Conservation (phyloP, 2,329 filamentous ascomycete genomes). For the Intubia oerlemansii region DNA sequence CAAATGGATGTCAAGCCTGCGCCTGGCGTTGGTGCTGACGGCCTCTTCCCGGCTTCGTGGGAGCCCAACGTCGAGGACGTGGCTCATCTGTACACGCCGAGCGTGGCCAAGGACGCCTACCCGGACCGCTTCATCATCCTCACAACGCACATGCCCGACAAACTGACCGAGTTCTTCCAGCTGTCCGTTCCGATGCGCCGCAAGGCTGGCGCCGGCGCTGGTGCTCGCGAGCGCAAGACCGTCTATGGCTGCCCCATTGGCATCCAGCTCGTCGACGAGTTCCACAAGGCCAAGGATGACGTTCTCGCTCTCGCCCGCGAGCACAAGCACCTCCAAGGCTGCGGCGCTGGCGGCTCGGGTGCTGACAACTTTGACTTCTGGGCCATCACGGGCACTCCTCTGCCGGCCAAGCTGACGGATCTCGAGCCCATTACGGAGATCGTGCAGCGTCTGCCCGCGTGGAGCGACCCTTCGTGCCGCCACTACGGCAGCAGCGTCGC, state of each 20-base stretch:
- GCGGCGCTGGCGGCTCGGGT: neutral
- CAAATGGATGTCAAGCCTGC: conserved; percentile 5
- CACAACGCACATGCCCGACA: conserved; percentile 7
- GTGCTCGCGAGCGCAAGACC: conserved; percentile 4
- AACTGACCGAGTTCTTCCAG: conserved; percentile 8
- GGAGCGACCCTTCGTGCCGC: conserved; percentile 4
- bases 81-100: conserved; percentile 3
- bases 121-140: conserved; percentile 10
- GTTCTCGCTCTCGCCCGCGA: conserved; percentile 5
- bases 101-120: conserved; percentile 7
- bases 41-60: conserved; percentile 5
- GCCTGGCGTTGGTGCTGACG: conserved; percentile 2
- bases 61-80: conserved; percentile 4
- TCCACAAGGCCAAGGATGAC: conserved; percentile 7
- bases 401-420: conserved; percentile 8
- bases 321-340: conserved; percentile 6
- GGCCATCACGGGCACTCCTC: conserved; percentile 9
- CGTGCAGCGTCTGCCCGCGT: conserved; percentile 7
- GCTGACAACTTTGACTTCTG: conserved; percentile 8
- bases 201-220: conserved; percentile 1
- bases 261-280: conserved; percentile 10
- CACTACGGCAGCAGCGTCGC: conserved; percentile 5
- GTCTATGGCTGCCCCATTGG: conserved; percentile 9
- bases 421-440: conserved; percentile 6
- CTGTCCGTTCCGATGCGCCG: conserved; percentile 5